Base-by-base conservation (phyloP, 169 alveolate species). In the Plasmodium ovale region DNA sequence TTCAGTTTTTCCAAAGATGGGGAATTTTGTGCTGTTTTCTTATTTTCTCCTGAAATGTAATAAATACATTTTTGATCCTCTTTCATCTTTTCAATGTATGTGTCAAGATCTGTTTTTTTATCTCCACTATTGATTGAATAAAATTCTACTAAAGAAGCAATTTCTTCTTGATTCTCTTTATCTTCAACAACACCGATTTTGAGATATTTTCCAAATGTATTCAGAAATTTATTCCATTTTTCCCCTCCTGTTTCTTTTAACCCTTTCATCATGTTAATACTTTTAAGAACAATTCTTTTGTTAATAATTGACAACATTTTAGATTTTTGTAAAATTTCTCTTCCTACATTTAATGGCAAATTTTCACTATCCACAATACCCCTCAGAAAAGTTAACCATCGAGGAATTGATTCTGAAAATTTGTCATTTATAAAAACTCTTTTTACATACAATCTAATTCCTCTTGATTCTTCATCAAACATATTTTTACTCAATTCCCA, bases 351-450 rank as follows among this genome's bases (percentile, higher is more conserved):
- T 71, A 98, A 93, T 25, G 99, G 99, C 72, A 98, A 93, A 73
- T 97, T 99, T 88, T 98, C 99, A 37, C 99, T 96, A 94, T 98
- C 99, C 44, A 98, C 99, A 35, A 98, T 99, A 67, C 99, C 99
- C 72, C 98, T 97, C 37, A 98, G 94, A 95, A 98, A 98, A 87
- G 97, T 98, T 72, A 98, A 93, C 98, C 98, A 96, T 58, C 97
- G 69, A 33, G 99, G 99, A 91, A 97, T 95, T 9, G 98, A 93
- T 70, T 97, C 99, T 82, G 98, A 97, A 88, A 97, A 98, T 93
- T 97, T 98, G 89, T 98, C 99, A 92, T 97, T 95, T 94, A 98
- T 98, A 92, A 98, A 96, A 64, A 98, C 99, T 74, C 99, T 95
- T 95, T 98, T 95, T 31, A 98, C 99, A 93, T 98, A 98, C 59